phyloP scores from a whole-genome alignment of 805 yeast genomes.

The Kregervanrija fluxuum region DNA sequence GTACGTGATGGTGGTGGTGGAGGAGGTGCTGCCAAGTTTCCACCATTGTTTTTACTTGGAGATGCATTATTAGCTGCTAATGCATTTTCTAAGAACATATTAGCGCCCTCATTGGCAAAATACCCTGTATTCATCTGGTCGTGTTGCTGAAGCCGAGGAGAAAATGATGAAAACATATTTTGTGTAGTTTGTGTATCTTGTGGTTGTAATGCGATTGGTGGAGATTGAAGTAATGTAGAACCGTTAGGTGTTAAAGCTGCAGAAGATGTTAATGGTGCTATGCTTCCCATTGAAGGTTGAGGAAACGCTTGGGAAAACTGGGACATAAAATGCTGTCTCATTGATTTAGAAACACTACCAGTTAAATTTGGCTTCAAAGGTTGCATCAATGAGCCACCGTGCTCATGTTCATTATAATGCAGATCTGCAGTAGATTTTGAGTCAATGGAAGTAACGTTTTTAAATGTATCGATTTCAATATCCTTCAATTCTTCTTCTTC shows the following conservation, averaged over 20 bases:
- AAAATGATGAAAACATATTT: no score
- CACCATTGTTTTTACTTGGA: not conserved
- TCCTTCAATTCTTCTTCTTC: slow-evolving; percentile 59
- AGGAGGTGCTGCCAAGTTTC: slow-evolving; percentile 17
- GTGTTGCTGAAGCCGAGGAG: no score
- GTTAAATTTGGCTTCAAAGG: slow-evolving; percentile 45
- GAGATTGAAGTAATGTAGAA: no score
- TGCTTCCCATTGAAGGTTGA: not conserved
- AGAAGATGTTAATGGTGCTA: slow-evolving; percentile 2
- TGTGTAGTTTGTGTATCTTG: no score
- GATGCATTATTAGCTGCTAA: not conserved
- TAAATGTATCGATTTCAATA: slow-evolving; percentile 10
- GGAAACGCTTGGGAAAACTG: slow-evolving; percentile 14
- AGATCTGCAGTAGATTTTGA: slow-evolving; percentile 6
- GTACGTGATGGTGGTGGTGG: slow-evolving; percentile 19
- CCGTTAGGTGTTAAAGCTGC: slow-evolving; percentile 1
- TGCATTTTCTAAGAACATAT: no score
- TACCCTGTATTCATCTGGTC: no score
- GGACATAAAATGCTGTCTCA: slow-evolving; percentile 22
- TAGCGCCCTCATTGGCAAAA: no score
- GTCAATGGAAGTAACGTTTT: slow-evolving; percentile 10
- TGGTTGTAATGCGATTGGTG: no score
- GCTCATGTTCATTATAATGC: no score
- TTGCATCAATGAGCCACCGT: slow-evolving; percentile 4
- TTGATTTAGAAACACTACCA: slow-evolving; percentile 49